Conservation (phyloP, 108 stramenopile genomes). For the Nitzschia inconspicua region DNA sequence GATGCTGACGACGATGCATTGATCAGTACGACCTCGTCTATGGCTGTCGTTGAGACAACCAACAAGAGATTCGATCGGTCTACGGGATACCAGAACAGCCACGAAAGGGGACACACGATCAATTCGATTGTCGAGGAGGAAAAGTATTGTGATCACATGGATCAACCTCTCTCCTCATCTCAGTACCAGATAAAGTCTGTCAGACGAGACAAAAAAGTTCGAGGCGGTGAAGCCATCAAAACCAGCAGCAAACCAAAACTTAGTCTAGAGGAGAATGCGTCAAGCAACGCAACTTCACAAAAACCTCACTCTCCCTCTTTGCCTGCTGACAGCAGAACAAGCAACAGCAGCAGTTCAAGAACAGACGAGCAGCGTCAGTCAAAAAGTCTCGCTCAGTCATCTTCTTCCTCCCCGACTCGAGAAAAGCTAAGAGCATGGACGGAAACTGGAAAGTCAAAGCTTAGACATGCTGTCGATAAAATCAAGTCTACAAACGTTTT, state of each 20-base stretch:
- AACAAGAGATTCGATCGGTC: too few relatives aligned
- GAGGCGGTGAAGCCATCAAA: neutral
- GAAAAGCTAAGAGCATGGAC: neutral
- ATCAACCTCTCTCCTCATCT: neutral
- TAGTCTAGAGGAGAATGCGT: too few relatives aligned
- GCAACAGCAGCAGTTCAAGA: neutral
- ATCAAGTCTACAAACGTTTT: too few relatives aligned
- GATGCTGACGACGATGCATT: neutral
- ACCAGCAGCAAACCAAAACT: too few relatives aligned
- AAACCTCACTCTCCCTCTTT: too few relatives aligned
- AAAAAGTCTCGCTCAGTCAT: neutral
- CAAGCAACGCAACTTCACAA: too few relatives aligned
- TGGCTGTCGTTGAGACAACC: neutral
- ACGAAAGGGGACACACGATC: neutral
- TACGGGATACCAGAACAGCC: too few relatives aligned
- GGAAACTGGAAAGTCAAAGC: neutral
- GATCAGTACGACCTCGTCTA: neutral
- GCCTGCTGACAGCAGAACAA: too few relatives aligned
- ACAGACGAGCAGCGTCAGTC: neutral
- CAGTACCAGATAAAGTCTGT: neutral
- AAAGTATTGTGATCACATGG: neutral
- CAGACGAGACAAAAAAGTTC: neutral
- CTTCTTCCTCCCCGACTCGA: neutral
- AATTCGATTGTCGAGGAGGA: neutral
- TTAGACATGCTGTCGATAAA: too few relatives aligned